Percentiles rank a stretch among this genome's conserved stretches.
Conservation (phyloP, 164 flowering plant species). For the Taxillus chinensis region DNA sequence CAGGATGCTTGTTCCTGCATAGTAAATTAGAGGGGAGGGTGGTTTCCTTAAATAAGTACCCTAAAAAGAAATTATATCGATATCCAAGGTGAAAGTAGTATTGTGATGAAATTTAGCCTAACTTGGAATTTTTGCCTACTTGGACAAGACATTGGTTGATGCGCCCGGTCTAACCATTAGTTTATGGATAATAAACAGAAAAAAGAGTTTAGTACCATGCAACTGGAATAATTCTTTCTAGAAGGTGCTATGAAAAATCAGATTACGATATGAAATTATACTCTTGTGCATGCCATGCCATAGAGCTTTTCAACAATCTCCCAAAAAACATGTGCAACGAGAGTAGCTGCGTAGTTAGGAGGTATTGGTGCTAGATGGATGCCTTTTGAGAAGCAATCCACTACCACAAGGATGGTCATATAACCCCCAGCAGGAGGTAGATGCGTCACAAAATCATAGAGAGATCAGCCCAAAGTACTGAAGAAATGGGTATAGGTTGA, state of each 20-base stretch:
- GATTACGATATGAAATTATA: neutral
- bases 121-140: neutral
- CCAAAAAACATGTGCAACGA: neutral
- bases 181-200: neutral
- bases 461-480: neutral
- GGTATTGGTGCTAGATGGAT: neutral
- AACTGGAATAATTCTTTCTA: neutral
- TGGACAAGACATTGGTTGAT: neutral
- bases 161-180: too few relatives aligned
- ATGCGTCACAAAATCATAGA: neutral
- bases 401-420: neutral
- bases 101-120: neutral
- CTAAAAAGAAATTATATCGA: neutral
- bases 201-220: neutral
- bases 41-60: neutral
- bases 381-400: neutral
- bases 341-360: neutral
- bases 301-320: neutral
- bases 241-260: neutral
- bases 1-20: too few relatives aligned
- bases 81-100: neutral
- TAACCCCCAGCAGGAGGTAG: neutral
- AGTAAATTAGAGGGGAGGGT: neutral
- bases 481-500: neutral
- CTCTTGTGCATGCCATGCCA: neutral